phyloP scores from a whole-genome alignment of 164 flowering plant species.

The Paratinospora sagittata region DNA sequence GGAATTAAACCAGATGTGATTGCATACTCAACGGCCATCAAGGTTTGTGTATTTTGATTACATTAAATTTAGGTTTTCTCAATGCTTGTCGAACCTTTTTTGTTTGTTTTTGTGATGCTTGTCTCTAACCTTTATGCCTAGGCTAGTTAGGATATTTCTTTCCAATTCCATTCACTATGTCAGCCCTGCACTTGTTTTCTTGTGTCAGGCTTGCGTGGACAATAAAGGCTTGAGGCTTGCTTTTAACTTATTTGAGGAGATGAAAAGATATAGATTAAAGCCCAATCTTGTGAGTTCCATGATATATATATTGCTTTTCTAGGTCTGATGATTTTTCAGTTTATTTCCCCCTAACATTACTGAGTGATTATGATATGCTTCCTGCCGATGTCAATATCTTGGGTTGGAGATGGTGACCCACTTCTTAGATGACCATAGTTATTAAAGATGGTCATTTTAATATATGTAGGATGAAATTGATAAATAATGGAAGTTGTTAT shows the following conservation, averaged over 20 bases:
- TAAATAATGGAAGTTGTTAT: slow-evolving; percentile 11
- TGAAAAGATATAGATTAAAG: slow-evolving; percentile 54
- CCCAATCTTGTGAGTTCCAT: slow-evolving; percentile 67
- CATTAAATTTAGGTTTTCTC: neutral
- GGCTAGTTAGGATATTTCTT: neutral
- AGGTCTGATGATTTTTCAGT: neutral
- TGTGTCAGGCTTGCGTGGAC: slow-evolving; percentile 64
- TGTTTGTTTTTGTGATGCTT: no score
- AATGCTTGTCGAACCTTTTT: no score
- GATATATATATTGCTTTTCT: neutral
- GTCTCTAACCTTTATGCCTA: neutral
- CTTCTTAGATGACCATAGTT: no score
- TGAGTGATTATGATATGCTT: neutral
- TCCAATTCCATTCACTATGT: no score
- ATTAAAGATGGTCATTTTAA: no score
- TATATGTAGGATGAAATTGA: slow-evolving; percentile 3
- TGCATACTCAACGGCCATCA: slow-evolving; percentile 79
- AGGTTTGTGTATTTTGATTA: slow-evolving; percentile 37
- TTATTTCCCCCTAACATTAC: neutral
- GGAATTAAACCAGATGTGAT: slow-evolving; percentile 76
- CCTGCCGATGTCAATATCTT: neutral
- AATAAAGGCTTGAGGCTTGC: slow-evolving; percentile 47
- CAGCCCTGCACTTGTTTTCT: slow-evolving; percentile 16
- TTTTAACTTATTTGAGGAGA: slow-evolving; percentile 63
- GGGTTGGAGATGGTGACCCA: neutral